Evolutionary conservation across 148 eudicot genomes (phyloP).

Genomic region (Agrostemma githago): DNA sequence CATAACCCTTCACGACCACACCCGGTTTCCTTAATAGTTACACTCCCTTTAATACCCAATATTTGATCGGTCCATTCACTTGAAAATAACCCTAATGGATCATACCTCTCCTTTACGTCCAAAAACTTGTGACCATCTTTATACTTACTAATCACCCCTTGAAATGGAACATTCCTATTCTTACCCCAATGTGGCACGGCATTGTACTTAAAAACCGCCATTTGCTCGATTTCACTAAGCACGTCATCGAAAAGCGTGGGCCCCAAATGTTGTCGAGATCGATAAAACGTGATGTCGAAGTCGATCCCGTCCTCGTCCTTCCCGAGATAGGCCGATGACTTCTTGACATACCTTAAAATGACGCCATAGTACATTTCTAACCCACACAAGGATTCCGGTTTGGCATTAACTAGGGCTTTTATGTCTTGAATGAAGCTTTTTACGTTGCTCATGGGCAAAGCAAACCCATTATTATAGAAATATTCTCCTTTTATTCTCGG

Average conservation of each 20-base stretch:
- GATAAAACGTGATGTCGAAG: slow-evolving; percentile 9
- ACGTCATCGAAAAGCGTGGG: background rate
- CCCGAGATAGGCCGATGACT: slow-evolving; percentile 7
- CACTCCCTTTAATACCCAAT: background rate
- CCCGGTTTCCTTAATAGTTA: background rate
- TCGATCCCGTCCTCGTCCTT: slow-evolving; percentile 16
- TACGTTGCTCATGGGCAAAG: background rate
- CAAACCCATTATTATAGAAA: background rate
- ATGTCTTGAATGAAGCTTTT: slow-evolving; percentile 12
- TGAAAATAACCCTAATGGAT: slow-evolving; percentile 11
- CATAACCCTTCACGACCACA: slow-evolving; percentile 19
- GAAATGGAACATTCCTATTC: slow-evolving; percentile 13
- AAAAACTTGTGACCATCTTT: slow-evolving; percentile 7
- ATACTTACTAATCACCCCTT: slow-evolving; percentile 8
- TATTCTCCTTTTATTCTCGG: slow-evolving; percentile 8
- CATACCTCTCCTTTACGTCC: slow-evolving; percentile 7
- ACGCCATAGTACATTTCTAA: slow-evolving; percentile 1
- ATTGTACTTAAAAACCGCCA: slow-evolving; percentile 10
- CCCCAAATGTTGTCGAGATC: background rate
- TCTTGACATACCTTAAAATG: slow-evolving; percentile 15
- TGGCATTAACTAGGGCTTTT: background rate
- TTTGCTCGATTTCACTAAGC: slow-evolving; percentile 8
- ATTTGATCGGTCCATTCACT: slow-evolving; percentile 19
- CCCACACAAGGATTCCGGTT: background rate
- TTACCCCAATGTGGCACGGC: slow-evolving; percentile 18